Base-by-base conservation (phyloP, 768 basidiomycete species). In the Boletus sp. region DNA sequence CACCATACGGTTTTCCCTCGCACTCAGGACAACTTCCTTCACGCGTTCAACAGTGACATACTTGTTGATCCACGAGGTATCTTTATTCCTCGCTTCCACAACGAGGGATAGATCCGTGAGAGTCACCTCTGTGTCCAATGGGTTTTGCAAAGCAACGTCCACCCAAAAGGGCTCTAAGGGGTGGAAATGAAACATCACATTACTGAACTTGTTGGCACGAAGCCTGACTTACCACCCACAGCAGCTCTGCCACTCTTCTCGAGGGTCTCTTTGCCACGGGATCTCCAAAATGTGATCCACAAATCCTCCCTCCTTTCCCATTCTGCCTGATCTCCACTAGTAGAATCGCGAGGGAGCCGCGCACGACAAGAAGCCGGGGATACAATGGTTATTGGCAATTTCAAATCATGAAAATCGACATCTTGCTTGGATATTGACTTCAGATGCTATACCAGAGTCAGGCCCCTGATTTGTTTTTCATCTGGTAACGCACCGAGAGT, bases 151-250 rank as follows among this genome's bases (percentile, higher is more conserved):
- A 6, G 77, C 77, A 28, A 94, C 62, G 61, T 93, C 90, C 39
- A 92, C 75, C 85, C 86, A 92, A 63, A 93, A 91, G 2, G 75
- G 71, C 70, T 93, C 92, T 93, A 47, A 46, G 17, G 18, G 57
- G 24, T 58, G 30, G 20, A 40, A 17, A 18, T 42, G 49, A 50
- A 35, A 49, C 54, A 56, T 35, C 47, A 45, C 28, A 18, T 8
- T 5, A 36, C 29, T 17, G 10, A 45, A 20, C 15, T 20, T 30
- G 39, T 47, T 24, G 28, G 28, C 5, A 58, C 29, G 28, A 55
- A 15, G 30, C 12, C 12, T 41, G 17, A 52, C 76, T 62, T 63
- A 90, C 90, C 90, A 61, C 82, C 79, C 18, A 87, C 83, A 36
- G 78, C 77, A 29, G 86, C 86, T 60, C 81, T 83, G 40, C 84